Conservation (phyloP, 2,329 filamentous ascomycete species). For the Thermoascus crustaceus region DNA sequence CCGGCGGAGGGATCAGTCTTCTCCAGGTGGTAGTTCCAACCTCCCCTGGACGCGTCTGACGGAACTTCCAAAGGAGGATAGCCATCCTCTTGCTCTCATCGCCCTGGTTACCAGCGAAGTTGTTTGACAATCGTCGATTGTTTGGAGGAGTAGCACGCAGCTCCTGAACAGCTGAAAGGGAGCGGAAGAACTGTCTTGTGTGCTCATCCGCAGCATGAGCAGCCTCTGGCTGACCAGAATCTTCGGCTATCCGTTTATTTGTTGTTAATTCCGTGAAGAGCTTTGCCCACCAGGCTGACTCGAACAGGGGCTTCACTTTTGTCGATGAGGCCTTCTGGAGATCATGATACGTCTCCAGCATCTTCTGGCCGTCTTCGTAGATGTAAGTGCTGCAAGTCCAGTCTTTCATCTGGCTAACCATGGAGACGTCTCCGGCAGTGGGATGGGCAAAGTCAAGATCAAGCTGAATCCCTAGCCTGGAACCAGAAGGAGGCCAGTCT, state of each 20-base stretch:
- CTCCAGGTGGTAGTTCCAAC: slow-evolving; percentile 40
- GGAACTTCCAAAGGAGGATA: slow-evolving; percentile 41
- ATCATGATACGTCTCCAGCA: slow-evolving; percentile 25
- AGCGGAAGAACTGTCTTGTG: slow-evolving; percentile 29
- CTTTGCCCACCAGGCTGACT: slow-evolving; percentile 39
- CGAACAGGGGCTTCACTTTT: slow-evolving; percentile 36
- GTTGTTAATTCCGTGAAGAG: slow-evolving; percentile 36
- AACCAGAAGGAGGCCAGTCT: slow-evolving; percentile 35
- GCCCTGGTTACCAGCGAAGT: slow-evolving; percentile 15
- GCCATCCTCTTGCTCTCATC: slow-evolving; percentile 33
- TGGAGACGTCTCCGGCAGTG: slow-evolving; percentile 21
- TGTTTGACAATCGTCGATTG: slow-evolving; percentile 20
- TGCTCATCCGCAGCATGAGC: slow-evolving; percentile 27
- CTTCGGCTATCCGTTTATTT: slow-evolving; percentile 31
- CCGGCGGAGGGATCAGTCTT: slow-evolving; percentile 30
- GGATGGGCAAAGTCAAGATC: slow-evolving; percentile 34
- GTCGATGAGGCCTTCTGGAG: slow-evolving; percentile 28
- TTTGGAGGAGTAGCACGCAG: slow-evolving; percentile 28
- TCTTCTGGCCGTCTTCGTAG: slow-evolving; percentile 29
- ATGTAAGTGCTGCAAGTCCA: slow-evolving; percentile 38
- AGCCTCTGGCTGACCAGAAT: slow-evolving; percentile 22
- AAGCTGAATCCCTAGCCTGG: slow-evolving; percentile 35
- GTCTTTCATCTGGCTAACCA: slow-evolving; percentile 29
- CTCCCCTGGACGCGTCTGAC: slow-evolving; percentile 31
- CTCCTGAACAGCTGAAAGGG: slow-evolving; percentile 40